Evolutionary conservation across 2,329 filamentous ascomycete genomes (phyloP), one percentile per base, ranked within the genome.

Genomic region (Capronia epimyces): DNA sequence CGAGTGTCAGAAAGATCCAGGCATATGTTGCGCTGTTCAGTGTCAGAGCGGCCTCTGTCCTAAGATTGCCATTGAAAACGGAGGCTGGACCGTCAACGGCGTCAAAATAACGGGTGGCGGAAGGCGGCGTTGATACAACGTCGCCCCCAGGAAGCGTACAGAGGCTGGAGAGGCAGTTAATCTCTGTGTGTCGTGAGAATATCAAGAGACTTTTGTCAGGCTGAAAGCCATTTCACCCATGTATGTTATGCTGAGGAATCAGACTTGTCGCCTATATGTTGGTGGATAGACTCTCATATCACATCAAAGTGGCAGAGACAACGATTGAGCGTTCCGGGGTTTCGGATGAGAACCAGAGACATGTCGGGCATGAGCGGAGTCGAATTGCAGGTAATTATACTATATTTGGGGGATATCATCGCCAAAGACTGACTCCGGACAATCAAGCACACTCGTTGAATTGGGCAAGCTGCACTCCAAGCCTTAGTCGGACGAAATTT

Each of bases 1-100:
- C 18, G 27, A 51, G 43, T 55, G 52, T 21, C 9, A 3, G 18
- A 46, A 44, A 44, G 53, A 55, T 40, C 41, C 27, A 15, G 49
- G 45, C 9, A 44, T 55, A 13, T 55, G 53, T 27, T 55, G 52
- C 15, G 21, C 36, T 2, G 45, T 49, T 24, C 27, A 47, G 12
- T 52, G 48, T 20, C 48, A 51, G 42, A 29, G 39, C 13, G 52
- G 49, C 20, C 31, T 34, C 16, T 47, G 44, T 16, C 49, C 46
- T 6, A 32, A 47, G 20, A 16, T 22, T 13, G 48, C 29, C 18
- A 25, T 52, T n/a, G 42, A 49, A 27, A 55, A 55, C 16, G 51
- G 41, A 12, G 41, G 37, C 16, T 49, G 44, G 52, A 43, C 32
- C 25, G 27, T 37, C 31, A 39, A 39, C 8, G 47, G 47, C 2